Evolutionary conservation across 495 filamentous ascomycete species (phyloP).

Genomic region (Penicillium simplicissimum): DNA sequence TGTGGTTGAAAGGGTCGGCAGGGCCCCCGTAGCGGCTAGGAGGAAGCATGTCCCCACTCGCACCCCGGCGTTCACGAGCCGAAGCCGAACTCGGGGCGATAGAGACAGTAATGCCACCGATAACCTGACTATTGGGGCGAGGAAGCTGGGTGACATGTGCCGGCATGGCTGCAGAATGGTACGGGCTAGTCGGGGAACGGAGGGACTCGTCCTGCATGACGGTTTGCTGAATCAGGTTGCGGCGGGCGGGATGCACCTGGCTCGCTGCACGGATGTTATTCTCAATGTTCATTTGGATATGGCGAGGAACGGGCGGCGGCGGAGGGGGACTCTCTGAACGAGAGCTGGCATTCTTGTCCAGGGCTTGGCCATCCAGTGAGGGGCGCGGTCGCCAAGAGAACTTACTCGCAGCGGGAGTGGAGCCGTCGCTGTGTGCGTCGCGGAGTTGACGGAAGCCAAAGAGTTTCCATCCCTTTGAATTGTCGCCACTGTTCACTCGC

Average conservation of each 20-base stretch:
- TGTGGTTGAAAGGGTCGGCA: background rate
- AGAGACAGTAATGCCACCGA: background rate
- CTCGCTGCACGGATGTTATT: background rate
- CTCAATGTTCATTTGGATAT: background rate
- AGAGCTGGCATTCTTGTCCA: slow-evolving; percentile 5
- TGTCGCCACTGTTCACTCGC: slow-evolving; percentile 4
- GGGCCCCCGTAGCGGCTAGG: background rate
- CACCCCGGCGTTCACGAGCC: background rate
- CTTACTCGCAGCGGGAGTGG: slow-evolving; percentile 9
- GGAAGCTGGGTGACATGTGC: background rate
- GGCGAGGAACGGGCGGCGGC: slow-evolving; percentile 11
- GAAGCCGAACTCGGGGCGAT: background rate
- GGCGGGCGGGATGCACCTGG: background rate
- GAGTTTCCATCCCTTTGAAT: slow-evolving; percentile 24
- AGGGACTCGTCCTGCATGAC: background rate
- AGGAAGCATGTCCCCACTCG: background rate
- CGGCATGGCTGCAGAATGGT: background rate
- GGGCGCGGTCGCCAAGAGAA: slow-evolving; percentile 14
- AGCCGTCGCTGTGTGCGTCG: slow-evolving; percentile 15
- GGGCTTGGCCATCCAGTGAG: slow-evolving; percentile 4
- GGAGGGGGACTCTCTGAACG: slow-evolving; percentile 16
- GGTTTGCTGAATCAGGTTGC: background rate
- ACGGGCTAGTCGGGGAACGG: background rate
- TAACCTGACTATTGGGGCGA: background rate
- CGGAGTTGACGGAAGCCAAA: slow-evolving; percentile 27